A percentile compares a stretch with the other conserved stretches of the same genome.
Conservation (phyloP, 2,329 filamentous ascomycete species). For the Aspergillus sp. region DNA sequence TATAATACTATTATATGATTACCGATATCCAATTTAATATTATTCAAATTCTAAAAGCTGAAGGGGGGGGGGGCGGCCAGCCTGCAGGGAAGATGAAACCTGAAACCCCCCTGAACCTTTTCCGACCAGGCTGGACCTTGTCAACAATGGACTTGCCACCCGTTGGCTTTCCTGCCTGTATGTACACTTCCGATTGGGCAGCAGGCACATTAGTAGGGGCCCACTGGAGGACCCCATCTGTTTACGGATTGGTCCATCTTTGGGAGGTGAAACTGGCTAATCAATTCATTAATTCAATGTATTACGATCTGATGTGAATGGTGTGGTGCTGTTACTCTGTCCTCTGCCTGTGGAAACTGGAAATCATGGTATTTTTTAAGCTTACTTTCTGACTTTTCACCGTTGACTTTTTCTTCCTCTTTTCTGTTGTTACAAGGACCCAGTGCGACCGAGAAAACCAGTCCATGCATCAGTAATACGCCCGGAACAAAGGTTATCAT, state of each 20-base stretch:
- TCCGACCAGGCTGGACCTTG: conserved; percentile 1
- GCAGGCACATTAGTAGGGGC: neutral
- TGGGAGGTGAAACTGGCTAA: neutral
- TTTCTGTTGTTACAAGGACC: neutral
- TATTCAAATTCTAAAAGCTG: no score
- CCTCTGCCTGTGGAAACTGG: neutral
- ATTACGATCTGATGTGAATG: neutral
- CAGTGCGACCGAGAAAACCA: neutral
- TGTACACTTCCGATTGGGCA: neutral
- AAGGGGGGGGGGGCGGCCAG: no score
- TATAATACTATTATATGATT: no score
- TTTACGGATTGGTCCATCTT: neutral
- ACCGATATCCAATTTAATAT: no score
- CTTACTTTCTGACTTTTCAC: no score
- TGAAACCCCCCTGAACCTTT: conserved; percentile 1
- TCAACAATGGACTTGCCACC: conserved; percentile 5
- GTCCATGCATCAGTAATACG: neutral
- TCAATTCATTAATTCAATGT: neutral
- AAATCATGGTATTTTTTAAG: neutral
- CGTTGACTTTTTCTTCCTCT: no score
- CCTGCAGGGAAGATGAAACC: conserved; percentile 3
- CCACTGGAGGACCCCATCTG: neutral
- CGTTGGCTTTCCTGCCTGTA: neutral
- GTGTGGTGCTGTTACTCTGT: neutral
- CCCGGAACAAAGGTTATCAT: neutral